These are phyloP conservation scores for Theileria annulata DNA, from an alignment of 169 alveolate species.

Conservation along the genomic window DNA sequence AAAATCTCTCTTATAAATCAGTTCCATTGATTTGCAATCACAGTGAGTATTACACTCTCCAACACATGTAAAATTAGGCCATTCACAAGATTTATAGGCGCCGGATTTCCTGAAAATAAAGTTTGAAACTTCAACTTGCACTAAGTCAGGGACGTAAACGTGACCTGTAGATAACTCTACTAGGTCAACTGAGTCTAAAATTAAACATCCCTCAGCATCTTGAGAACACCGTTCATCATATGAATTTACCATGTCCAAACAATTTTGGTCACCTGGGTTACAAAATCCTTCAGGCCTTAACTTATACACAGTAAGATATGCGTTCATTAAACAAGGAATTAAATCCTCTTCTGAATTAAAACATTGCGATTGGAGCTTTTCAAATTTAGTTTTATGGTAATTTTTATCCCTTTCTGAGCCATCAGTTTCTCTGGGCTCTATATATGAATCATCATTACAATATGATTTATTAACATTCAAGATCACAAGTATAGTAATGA, in stretches of 20 bases:
- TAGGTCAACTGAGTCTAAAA: not conserved
- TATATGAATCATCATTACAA: not conserved
- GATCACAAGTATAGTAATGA: not conserved
- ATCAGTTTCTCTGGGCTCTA: not conserved
- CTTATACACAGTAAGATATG: not conserved
- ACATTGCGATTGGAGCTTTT: not conserved
- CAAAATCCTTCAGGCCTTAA: not conserved
- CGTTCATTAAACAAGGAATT: not conserved
- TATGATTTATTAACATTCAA: not conserved
- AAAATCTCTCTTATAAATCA: not conserved
- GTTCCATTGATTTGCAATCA: not conserved
- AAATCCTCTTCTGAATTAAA: not conserved
- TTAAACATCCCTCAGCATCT: not conserved
- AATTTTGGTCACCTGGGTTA: not conserved
- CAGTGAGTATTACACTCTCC: slow-evolving; percentile 8
- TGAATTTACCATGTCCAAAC: not conserved
- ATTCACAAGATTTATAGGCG: slow-evolving; percentile 3
- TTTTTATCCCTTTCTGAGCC: not conserved
- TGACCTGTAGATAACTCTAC: not conserved
- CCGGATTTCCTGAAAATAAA: slow-evolving; percentile 2
- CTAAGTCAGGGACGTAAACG: slow-evolving; percentile 1
- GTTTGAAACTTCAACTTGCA: slow-evolving; percentile 6
- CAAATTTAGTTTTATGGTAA: not conserved
- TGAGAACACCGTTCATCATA: not conserved
- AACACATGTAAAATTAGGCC: not conserved